These are phyloP conservation scores for Pseudopithomyces maydicus DNA, from an alignment of 2,329 filamentous ascomycete species.

Conservation along the genomic window DNA sequence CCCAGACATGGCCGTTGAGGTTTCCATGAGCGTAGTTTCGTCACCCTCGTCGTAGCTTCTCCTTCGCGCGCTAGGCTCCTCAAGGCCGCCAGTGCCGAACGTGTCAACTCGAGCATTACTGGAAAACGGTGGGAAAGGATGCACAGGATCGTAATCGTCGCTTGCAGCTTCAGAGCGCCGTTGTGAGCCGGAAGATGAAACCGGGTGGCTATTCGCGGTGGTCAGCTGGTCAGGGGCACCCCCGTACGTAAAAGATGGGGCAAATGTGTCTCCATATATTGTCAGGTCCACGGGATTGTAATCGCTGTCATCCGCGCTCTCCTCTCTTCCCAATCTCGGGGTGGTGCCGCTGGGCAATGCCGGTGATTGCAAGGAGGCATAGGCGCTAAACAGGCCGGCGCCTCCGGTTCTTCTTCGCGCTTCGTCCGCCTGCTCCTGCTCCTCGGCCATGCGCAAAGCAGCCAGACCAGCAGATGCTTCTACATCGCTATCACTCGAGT, in stretches of 20 bases:
- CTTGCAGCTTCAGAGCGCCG: slow-evolving; percentile 50
- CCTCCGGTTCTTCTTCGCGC: slow-evolving; percentile 64
- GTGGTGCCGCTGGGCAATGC: slow-evolving; percentile 46
- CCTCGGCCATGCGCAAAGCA: slow-evolving; percentile 82
- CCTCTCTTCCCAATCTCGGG: slow-evolving; percentile 16
- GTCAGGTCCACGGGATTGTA: slow-evolving; percentile 74
- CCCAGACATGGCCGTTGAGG: slow-evolving; percentile 44
- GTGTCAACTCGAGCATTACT: slow-evolving; percentile 79
- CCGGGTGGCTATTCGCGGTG: slow-evolving; percentile 42
- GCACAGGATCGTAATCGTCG: slow-evolving; percentile 54
- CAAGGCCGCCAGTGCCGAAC: slow-evolving; percentile 85
- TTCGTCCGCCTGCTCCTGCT: slow-evolving; percentile 69
- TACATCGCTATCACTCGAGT: slow-evolving; percentile 73
- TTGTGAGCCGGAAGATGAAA: slow-evolving; percentile 53
- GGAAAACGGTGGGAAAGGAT: slow-evolving; percentile 62
- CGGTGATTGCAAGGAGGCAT: slow-evolving; percentile 47
- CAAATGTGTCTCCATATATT: slow-evolving; percentile 74
- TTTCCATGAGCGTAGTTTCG: slow-evolving; percentile 62
- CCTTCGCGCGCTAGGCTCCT: slow-evolving; percentile 72
- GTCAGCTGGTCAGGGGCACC: slow-evolving; percentile 53
- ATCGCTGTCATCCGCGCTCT: slow-evolving; percentile 67
- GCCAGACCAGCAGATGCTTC: slow-evolving; percentile 84
- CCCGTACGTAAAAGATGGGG: slow-evolving; percentile 65
- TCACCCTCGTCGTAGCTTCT: slow-evolving; percentile 94
- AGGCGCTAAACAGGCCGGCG: slow-evolving; percentile 57